A percentile compares a stretch with the other conserved stretches of the same genome.
These are phyloP conservation scores for Penicillium sp. DNA, from an alignment of 2,329 filamentous ascomycete species.

Conservation along the genomic window DNA sequence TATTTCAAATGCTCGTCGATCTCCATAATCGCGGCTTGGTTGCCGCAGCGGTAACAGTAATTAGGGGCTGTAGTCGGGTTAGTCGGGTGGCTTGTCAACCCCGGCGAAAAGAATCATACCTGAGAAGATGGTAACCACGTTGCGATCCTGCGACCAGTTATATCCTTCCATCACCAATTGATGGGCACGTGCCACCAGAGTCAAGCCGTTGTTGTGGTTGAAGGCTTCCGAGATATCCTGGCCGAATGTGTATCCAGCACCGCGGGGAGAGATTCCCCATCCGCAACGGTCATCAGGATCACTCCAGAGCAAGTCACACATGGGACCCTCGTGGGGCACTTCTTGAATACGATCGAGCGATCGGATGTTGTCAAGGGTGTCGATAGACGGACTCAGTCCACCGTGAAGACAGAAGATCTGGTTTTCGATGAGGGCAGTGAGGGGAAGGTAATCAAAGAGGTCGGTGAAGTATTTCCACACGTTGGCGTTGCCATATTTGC, in stretches of 20 bases:
- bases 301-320: constrained; percentile 97
- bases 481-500: constrained; percentile 98
- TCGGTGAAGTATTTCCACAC: constrained; percentile 99
- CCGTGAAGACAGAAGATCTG: constrained; percentile 99
- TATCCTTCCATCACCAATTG: constrained; percentile 99
- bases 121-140: constrained; percentile 98
- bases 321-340: constrained; percentile 95
- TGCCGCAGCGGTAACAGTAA: constrained; percentile 98
- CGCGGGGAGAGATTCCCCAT: constrained; percentile 93
- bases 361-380: constrained; percentile 93
- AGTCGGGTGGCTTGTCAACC: not conserved
- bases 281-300: constrained; percentile 96
- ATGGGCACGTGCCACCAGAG: constrained; percentile 91
- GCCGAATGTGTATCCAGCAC: constrained; percentile 91
- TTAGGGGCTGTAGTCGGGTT: constrained; percentile 62
- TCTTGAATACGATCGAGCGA: constrained; percentile 96
- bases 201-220: constrained; percentile 98
- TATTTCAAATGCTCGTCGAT: constrained; percentile 99
- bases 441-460: constrained; percentile 95
- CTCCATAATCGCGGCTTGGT: constrained; percentile 99
- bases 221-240: constrained; percentile 98
- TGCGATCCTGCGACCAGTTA: constrained; percentile 98
- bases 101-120: constrained; percentile 55
- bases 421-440: constrained; percentile 97
- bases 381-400: constrained; percentile 91